phyloP scores from a whole-genome alignment of 164 flowering plant genomes.

The Echeveria elegans region DNA sequence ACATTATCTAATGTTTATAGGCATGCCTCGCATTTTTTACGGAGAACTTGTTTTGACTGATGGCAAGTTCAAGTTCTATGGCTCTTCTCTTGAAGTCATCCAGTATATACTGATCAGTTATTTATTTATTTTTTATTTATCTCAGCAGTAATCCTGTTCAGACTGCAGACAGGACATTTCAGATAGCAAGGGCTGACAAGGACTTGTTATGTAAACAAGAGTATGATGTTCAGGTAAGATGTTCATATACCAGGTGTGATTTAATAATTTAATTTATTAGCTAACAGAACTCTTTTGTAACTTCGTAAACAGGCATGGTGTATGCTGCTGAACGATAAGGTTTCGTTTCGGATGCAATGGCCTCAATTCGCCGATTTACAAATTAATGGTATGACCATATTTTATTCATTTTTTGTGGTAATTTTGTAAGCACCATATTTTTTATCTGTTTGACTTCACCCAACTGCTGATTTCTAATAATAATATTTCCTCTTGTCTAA shows the following conservation, averaged over 20 bases:
- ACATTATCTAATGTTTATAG: neutral
- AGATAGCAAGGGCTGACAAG: conserved; percentile 61
- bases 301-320: conserved; percentile 74
- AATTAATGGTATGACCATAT: conserved; percentile 89
- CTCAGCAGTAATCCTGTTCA: conserved; percentile 69
- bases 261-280: neutral
- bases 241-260: too few relatives aligned
- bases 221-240: conserved; percentile 79
- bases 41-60: too few relatives aligned
- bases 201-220: conserved; percentile 62
- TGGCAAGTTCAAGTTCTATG: neutral
- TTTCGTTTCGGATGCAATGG: conserved; percentile 96
- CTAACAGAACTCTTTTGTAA: neutral
- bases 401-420: too few relatives aligned
- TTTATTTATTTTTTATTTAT: too few relatives aligned
- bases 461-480: too few relatives aligned
- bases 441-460: too few relatives aligned
- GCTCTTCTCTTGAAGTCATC: neutral
- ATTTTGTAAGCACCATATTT: too few relatives aligned
- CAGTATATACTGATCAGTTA: neutral
- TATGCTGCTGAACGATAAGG: conserved; percentile 95
- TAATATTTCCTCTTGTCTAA: too few relatives aligned
- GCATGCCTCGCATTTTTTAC: neutral
- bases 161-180: conserved; percentile 77
- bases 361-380: conserved; percentile 89